These are phyloP conservation scores for Camelina neglecta DNA, from an alignment of 345 rosid species.

Conservation along the genomic window DNA sequence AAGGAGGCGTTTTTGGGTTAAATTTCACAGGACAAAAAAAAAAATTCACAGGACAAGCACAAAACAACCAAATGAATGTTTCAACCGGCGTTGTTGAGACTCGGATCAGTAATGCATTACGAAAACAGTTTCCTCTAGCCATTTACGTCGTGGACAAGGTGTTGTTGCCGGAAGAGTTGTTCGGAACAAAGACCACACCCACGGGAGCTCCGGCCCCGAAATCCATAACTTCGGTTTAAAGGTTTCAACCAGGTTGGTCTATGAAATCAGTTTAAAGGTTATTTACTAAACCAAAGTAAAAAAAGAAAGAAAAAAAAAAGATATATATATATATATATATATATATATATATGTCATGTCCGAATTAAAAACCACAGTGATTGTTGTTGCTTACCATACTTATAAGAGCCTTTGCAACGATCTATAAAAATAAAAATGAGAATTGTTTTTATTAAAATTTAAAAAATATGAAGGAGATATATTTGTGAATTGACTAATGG, in stretches of 20 bases:
- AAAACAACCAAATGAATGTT: slow-evolving; percentile 71
- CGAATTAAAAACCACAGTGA: slow-evolving; percentile 21
- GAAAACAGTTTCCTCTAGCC: slow-evolving; percentile 54
- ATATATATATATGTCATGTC: background rate
- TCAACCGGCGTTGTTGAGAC: slow-evolving; percentile 63
- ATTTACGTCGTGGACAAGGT: slow-evolving; percentile 75
- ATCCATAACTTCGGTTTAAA: background rate
- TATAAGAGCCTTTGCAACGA: no score
- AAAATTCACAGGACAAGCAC: slow-evolving; percentile 55
- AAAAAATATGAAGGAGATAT: no score
- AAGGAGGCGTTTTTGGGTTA: no score
- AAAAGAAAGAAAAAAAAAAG: no score
- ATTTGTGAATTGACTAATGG: background rate
- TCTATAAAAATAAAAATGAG: no score
- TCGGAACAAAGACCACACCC: slow-evolving; percentile 44
- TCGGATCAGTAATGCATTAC: slow-evolving; percentile 54
- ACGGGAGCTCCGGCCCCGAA: slow-evolving; percentile 49
- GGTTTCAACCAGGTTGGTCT: no score
- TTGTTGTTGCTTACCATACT: no score
- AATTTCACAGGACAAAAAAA: background rate
- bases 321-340: no score
- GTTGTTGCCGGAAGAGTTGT: slow-evolving; percentile 60
- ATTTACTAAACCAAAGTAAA: no score
- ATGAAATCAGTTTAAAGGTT: no score
- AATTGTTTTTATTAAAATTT: no score